phyloP scores from a whole-genome alignment of 345 rosid genomes.

The Eucalyptus sp. region DNA sequence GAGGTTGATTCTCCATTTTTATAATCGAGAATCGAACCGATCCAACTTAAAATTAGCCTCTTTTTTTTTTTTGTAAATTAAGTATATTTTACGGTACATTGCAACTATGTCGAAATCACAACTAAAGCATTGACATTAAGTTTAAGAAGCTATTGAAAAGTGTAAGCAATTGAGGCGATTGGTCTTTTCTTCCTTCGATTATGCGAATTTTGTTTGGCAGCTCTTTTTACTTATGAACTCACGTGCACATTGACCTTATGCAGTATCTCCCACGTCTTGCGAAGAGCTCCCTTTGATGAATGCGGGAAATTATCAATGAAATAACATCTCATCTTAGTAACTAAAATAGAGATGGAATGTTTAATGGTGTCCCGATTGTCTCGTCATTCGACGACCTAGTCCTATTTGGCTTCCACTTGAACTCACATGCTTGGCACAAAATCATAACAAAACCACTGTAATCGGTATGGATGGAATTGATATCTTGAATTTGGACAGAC shows the following conservation, averaged over 20 bases:
- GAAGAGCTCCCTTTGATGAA: not conserved
- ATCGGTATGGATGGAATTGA: too few species aligned
- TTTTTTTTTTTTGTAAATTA: not conserved
- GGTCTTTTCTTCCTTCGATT: not conserved
- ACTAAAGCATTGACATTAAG: not conserved
- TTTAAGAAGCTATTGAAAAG: not conserved
- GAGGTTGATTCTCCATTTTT: not conserved
- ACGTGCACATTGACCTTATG: not conserved
- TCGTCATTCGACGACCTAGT: not conserved
- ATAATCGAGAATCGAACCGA: not conserved
- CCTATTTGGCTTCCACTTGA: not conserved
- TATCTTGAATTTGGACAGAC: not conserved
- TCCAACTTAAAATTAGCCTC: rapidly evolving
- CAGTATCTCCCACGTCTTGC: not conserved
- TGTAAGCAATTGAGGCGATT: not conserved
- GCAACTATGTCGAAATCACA: not conserved
- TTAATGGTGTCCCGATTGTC: rapidly evolving
- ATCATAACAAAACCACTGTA: too few species aligned
- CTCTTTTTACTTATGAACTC: not conserved
- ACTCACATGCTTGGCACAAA: not conserved
- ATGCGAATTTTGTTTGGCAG: not conserved
- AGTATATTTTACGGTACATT: not conserved
- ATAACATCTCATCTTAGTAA: not conserved
- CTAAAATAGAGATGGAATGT: not conserved
- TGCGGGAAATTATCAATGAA: not conserved